A percentile compares a stretch with the other conserved stretches of the same genome.
phyloP scores from a whole-genome alignment of 495 filamentous ascomycete species.

The Hypoxylon lenormandii region DNA sequence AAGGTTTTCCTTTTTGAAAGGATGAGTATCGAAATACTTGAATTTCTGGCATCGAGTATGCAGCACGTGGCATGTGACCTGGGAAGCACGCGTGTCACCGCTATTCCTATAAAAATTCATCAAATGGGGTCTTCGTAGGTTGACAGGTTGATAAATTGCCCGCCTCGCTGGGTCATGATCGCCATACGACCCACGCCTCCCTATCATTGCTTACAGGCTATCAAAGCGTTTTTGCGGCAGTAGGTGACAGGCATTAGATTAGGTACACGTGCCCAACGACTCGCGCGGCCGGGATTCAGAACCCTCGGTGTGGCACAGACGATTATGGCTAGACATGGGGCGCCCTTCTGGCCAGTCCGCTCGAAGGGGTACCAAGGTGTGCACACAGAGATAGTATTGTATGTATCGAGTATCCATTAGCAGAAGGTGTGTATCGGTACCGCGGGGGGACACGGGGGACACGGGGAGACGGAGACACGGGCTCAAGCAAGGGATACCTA shows the following conservation, averaged over 20 bases:
- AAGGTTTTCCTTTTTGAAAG: neutral
- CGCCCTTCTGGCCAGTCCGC: conserved; percentile 16
- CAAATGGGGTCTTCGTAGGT: conserved; percentile 13
- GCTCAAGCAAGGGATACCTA: conserved; percentile 20
- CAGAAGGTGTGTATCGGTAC: conserved; percentile 33
- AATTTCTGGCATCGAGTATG: conserved; percentile 12
- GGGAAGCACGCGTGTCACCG: conserved; percentile 42
- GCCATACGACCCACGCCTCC: conserved; percentile 22
- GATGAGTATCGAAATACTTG: too few species aligned
- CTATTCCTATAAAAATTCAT: conserved; percentile 32
- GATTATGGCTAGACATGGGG: conserved; percentile 17
- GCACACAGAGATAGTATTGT: conserved; percentile 2
- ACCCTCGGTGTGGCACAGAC: conserved; percentile 24
- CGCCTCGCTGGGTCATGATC: conserved; percentile 12
- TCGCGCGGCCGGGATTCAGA: conserved; percentile 18
- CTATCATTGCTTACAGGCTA: conserved; percentile 11
- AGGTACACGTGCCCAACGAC: conserved; percentile 33
- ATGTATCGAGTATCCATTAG: conserved; percentile 26
- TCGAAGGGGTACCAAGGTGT: conserved; percentile 26
- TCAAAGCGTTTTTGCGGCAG: conserved; percentile 2
- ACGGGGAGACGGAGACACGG: conserved; percentile 5
- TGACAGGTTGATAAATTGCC: conserved; percentile 10
- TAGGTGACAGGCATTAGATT: conserved; percentile 27
- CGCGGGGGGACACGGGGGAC: neutral
- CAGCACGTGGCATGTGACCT: conserved; percentile 43